These are phyloP conservation scores for Grigorovia humatica DNA, from an alignment of 805 yeast species.

Conservation along the genomic window DNA sequence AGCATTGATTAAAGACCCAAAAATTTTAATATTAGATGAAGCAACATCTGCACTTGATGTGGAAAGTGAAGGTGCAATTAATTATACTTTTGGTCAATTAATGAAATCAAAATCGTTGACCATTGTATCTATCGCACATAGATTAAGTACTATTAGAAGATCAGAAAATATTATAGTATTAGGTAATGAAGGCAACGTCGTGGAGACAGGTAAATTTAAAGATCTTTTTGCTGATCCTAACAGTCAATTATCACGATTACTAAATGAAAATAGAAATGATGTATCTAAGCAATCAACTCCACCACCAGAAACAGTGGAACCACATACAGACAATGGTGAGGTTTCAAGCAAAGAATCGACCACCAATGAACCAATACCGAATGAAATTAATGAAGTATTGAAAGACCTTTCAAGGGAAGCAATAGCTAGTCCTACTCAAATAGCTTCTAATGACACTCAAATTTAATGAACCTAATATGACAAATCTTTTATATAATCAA, in stretches of 20 bases:
- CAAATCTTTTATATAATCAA: not conserved
- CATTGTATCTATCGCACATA: slow-evolving; percentile 84
- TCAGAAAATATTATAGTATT: slow-evolving; percentile 79
- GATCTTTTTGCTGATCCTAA: slow-evolving; percentile 41
- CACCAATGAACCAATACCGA: not conserved
- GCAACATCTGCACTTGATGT: slow-evolving; percentile 83
- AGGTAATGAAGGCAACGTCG: slow-evolving; percentile 70
- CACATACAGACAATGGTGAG: not conserved
- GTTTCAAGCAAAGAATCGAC: not conserved
- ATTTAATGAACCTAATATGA: not conserved
- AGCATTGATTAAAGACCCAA: slow-evolving; percentile 65
- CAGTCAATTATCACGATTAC: slow-evolving; percentile 31
- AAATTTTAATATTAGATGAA: slow-evolving; percentile 71
- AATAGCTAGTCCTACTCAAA: not conserved
- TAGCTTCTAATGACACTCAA: not conserved
- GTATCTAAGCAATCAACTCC: not conserved
- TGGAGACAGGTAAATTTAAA: slow-evolving; percentile 58
- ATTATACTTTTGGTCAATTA: slow-evolving; percentile 60
- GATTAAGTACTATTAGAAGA: slow-evolving; percentile 80
- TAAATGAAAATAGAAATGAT: slow-evolving; percentile 25
- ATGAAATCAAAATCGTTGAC: slow-evolving; percentile 54
- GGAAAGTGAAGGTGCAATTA: slow-evolving; percentile 64
- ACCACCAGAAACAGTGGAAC: not conserved
- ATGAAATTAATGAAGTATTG: slow-evolving; percentile 13
- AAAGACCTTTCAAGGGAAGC: slow-evolving; percentile 15